phyloP scores from a whole-genome alignment of 106 monocot species.

The Dendrobium nobile region DNA sequence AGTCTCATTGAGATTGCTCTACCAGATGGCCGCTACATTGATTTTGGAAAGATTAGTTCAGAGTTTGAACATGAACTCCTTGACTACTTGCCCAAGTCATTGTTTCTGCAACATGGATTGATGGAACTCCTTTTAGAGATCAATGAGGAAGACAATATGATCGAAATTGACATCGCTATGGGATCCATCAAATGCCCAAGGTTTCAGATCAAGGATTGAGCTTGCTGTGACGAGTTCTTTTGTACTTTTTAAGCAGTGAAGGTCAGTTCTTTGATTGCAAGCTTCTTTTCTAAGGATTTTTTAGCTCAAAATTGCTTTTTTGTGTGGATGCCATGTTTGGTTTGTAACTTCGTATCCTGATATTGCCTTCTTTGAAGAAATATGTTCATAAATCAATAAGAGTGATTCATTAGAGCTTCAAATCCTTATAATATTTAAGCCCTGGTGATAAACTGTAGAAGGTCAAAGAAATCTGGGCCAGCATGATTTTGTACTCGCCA shows the following conservation, averaged over 20 bases:
- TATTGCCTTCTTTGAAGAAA: neutral
- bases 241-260: neutral
- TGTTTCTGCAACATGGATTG: conserved; percentile 35
- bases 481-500: too few relatives aligned
- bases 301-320: neutral
- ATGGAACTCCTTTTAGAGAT: conserved; percentile 70
- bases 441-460: too few relatives aligned
- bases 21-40: conserved; percentile 24
- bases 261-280: neutral
- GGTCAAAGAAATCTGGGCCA: too few relatives aligned
- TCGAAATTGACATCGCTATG: conserved; percentile 78
- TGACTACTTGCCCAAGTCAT: conserved; percentile 25
- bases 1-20: conserved; percentile 78
- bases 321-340: neutral
- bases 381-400: conserved; percentile 3
- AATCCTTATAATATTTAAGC: too few relatives aligned
- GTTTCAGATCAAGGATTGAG: conserved; percentile 35
- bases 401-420: too few relatives aligned
- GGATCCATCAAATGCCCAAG: conserved; percentile 74
- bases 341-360: neutral
- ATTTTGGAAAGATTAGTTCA: neutral
- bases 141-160: conserved; percentile 78
- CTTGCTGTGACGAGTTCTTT: neutral
- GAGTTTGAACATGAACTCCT: neutral
- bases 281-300: neutral